Base-by-base conservation (phyloP, 2,329 filamentous ascomycete species). In the Penicillium sp. region DNA sequence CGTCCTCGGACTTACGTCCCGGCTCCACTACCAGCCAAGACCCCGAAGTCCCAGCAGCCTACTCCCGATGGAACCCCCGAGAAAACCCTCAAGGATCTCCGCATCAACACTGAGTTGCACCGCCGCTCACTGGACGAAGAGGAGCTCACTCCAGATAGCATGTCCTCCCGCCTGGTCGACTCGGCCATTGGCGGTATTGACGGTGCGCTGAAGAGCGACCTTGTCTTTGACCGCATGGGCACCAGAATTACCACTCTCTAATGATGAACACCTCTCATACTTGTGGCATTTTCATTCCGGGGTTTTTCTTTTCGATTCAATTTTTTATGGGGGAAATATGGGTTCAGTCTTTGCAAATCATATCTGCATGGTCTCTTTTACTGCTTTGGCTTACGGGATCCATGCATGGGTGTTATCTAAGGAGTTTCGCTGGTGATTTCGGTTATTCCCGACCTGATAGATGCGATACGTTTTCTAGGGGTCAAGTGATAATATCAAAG, bases 91-190 rank as follows among this genome's bases (percentile, higher is more conserved):
- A 75, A 75, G 51, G 73, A 77, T 45, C 64, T 79, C 38, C 74
- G 73, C 41, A 77, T 79, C 58, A 75, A 79, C 56, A 79, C 77
- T 0, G 72, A 77, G 53, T 65, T 75, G 25, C 68, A 68, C 30
- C 66, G 63, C 19, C 66, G 63, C 25, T 55, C 68, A 1, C 61
- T 73, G 49, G 71, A 74, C 16, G 77, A 77, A 1, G 73, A 77
- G 25, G 77, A 79, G 60, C 61, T 78, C 47, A 78, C 77, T 5
- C 77, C 77, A 0, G 77, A 79, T 56, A 78, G 76, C 61, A 79
- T 78, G 77, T 77, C 76, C 6, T 78, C 76, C 25, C 73, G 77
- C 26, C 67, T 79, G 60, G 66, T 76, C 6, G 77, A 78, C 57
- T 78, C 76, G 14, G 76, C 74, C 1, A 72, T 79, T 45, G 68